Evolutionary conservation across 1,284 basidiomycete species (phyloP).

Genomic region (Cronartium ribicola): DNA sequence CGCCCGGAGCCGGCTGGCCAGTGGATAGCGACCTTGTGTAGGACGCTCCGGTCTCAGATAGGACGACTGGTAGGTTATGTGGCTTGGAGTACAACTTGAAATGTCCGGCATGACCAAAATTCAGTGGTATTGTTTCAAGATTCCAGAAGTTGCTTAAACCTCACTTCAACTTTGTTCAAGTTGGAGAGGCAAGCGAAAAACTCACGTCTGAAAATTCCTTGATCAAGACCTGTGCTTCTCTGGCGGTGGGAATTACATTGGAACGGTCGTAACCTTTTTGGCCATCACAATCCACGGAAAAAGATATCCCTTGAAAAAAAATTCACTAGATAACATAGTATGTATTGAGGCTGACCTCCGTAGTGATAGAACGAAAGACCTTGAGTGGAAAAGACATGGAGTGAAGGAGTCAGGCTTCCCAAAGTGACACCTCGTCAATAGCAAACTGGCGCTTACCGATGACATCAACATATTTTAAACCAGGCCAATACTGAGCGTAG

Average conservation of each 20-base stretch:
- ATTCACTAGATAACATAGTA: neutral
- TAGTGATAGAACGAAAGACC: slow-evolving; percentile 39
- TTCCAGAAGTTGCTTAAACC: neutral
- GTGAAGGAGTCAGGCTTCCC: neutral
- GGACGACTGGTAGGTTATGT: neutral
- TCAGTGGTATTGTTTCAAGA: too few relatives aligned
- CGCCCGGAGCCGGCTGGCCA: neutral
- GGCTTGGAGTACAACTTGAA: neutral
- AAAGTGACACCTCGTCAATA: neutral
- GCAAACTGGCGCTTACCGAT: slow-evolving; percentile 5
- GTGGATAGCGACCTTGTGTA: neutral
- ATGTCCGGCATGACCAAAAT: too few relatives aligned
- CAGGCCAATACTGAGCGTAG: slow-evolving; percentile 40
- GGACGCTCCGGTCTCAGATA: neutral
- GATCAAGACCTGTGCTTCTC: slow-evolving; percentile 19
- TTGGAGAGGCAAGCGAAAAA: neutral
- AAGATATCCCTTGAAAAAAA: neutral
- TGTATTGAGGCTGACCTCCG: slow-evolving; percentile 17
- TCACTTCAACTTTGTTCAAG: neutral
- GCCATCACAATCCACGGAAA: neutral
- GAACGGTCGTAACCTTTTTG: slow-evolving; percentile 10
- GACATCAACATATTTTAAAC: slow-evolving; percentile 31
- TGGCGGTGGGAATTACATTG: slow-evolving; percentile 20
- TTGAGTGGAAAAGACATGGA: neutral
- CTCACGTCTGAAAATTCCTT: slow-evolving; percentile 36